Conservation (phyloP, 305 asterid species). For the Solanum chacoense region DNA sequence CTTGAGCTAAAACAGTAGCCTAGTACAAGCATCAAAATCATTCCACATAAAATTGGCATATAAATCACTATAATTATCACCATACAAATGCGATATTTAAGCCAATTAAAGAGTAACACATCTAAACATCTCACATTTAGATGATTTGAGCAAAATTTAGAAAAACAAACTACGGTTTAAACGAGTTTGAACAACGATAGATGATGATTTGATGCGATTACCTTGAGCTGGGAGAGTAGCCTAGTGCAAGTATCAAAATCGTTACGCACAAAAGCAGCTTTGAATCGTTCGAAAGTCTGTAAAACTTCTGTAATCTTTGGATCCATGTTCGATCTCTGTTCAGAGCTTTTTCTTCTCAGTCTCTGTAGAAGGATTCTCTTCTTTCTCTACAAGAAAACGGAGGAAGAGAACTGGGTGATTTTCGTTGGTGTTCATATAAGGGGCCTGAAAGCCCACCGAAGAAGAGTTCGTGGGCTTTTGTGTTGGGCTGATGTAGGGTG, state of each 20-base stretch:
- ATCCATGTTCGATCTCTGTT: constrained; percentile 46
- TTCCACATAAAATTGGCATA: neutral
- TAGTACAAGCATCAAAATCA: neutral
- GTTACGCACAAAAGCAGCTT: constrained; percentile 54
- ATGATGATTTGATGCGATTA: constrained; percentile 3
- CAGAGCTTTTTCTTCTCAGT: neutral
- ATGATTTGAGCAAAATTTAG: neutral
- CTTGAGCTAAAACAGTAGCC: constrained; percentile 59
- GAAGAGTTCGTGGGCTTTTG: neutral
- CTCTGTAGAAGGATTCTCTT: constrained; percentile 11
- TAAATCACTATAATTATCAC: neutral
- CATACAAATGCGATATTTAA: neutral
- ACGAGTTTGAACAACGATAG: neutral
- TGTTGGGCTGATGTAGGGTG: neutral
- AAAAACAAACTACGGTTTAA: neutral
- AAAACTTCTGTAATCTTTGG: constrained; percentile 53
- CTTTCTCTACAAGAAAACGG: constrained; percentile 38
- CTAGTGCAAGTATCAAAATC: constrained; percentile 60
- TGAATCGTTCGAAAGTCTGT: constrained; percentile 58
- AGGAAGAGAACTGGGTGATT: neutral
- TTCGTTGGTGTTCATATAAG: neutral
- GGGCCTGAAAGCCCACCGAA: neutral
- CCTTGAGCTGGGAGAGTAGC: constrained; percentile 85
- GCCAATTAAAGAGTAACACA: neutral
- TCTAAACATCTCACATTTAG: neutral